Base-by-base conservation (phyloP, 1,284 basidiomycete species). In the Ganoderma multipileum region DNA sequence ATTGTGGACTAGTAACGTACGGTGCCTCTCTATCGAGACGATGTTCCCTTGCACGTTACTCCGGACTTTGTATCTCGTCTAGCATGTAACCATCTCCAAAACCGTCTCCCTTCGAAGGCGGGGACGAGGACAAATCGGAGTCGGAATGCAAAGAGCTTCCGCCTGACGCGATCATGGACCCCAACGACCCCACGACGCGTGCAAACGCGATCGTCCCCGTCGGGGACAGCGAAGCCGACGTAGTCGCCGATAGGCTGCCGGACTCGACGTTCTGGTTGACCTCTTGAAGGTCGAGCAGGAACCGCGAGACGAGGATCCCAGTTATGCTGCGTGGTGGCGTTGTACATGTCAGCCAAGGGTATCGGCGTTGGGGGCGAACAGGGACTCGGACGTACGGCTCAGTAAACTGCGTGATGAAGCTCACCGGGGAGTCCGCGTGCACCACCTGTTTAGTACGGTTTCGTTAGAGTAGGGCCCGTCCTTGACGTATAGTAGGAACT, bases 201-300 rank as follows among this genome's bases (percentile, higher is more conserved):
- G 44, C 44, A n/a, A 47, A 47, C n/a, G 44, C 44, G 44, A 47
- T 47, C n/a, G 44, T 47, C n/a, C 44, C 44, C n/a, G 44, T 47
- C 44, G n/a, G 44, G n/a, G 44, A 47, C 44, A 12, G 8, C 44
- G 44, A 23, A 11, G 9, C n/a, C 8, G 44, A 23, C 2, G n/a
- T 47, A 11, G 44, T 47, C 9, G 44, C 4, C n/a, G 8, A 23
- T 23, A 23, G 44, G 44, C 44, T 47, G n/a, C 44, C 44, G 2
- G 44, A 47, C 44, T 47, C 44, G 44, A 47, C 12, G n/a, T 16
- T 47, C 18, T 23, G 44, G n/a, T 47, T 47, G 44, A 47, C 44
- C 44, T 47, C 44, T n/a, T 47, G 44, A 5, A 47, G n/a, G 44
- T 47, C 44, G 44, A 47, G 44, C 7, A 47, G n/a, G 44, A 47